Conservation (phyloP, 1,284 basidiomycete species). For the Moesziomyces antarcticus region DNA sequence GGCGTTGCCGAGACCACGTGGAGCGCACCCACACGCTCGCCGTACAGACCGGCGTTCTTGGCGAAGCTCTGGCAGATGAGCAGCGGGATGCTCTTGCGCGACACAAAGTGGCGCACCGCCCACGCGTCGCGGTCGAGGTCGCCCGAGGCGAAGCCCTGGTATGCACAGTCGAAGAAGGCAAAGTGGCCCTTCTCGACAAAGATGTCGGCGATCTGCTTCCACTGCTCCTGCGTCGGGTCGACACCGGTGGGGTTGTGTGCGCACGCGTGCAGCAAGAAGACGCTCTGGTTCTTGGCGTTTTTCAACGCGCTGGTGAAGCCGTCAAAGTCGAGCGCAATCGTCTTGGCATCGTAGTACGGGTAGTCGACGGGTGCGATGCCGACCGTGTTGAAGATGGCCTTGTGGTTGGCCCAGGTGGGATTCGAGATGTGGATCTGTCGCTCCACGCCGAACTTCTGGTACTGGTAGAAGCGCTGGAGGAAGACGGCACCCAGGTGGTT, state of each 20-base stretch:
- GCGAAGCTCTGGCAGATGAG: conserved; percentile 95
- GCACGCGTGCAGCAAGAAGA: conserved; percentile 90
- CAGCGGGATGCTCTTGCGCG: conserved; percentile 76
- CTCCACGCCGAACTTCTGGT: conserved; percentile 64
- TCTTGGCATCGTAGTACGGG: conserved; percentile 89
- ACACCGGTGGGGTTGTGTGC: conserved; percentile 95
- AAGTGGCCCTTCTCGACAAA: conserved; percentile 83
- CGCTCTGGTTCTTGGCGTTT: conserved; percentile 77
- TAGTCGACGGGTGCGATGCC: conserved; percentile 84
- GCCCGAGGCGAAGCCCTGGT: conserved; percentile 90
- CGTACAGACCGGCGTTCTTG: conserved; percentile 94
- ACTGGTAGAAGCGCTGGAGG: conserved; percentile 82
- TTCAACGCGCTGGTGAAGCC: conserved; percentile 75
- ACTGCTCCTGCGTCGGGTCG: conserved; percentile 89
- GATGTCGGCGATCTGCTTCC: conserved; percentile 81
- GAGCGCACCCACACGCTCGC: conserved; percentile 79
- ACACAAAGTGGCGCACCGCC: conserved; percentile 89
- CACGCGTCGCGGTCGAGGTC: conserved; percentile 90
- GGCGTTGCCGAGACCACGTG: conserved; percentile 58
- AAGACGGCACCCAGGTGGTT: conserved; percentile 92
- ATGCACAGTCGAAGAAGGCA: conserved; percentile 94
- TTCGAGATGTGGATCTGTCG: conserved; percentile 81
- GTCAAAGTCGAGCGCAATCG: conserved; percentile 85
- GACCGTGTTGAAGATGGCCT: conserved; percentile 85
- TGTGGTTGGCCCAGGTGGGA: conserved; percentile 96